Evolutionary conservation across 345 rosid genomes (phyloP).

Genomic region (Chamaenerion angustifolium): DNA sequence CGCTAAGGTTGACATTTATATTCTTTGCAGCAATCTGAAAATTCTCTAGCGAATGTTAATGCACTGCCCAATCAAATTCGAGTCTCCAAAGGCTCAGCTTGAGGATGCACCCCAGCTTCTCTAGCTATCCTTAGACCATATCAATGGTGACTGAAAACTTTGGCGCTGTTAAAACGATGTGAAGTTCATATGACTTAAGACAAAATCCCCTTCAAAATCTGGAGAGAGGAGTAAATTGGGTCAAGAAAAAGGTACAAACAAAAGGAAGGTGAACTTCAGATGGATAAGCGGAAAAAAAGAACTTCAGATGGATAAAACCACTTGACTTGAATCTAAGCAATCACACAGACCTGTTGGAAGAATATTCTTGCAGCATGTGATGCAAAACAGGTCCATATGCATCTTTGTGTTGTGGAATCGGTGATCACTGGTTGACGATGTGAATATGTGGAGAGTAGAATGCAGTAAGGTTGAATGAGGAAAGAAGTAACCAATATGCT

Average conservation of each 20-base stretch:
- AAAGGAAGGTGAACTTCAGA: neutral
- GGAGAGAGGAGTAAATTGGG: neutral
- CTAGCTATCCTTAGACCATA: too few relatives aligned
- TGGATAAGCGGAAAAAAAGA: too few relatives aligned
- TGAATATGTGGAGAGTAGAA: neutral
- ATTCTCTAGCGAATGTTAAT: too few relatives aligned
- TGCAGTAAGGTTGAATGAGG: neutral
- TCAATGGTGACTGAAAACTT: too few relatives aligned
- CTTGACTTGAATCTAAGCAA: neutral
- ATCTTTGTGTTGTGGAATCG: constrained; percentile 33
- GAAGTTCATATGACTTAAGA: constrained; percentile 4
- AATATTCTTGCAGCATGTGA: constrained; percentile 50
- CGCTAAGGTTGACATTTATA: too few relatives aligned
- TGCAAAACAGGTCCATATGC: constrained; percentile 41
- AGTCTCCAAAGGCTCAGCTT: neutral
- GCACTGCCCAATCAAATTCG: too few relatives aligned
- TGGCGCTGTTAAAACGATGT: neutral
- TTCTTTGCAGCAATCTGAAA: too few relatives aligned
- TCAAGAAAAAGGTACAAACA: neutral
- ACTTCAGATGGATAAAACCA: neutral
- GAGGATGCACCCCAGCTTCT: too few relatives aligned
- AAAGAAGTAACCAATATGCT: neutral
- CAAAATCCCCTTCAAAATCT: constrained; percentile 7
- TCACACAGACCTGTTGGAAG: constrained; percentile 14
- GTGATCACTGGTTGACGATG: constrained; percentile 39